Base-by-base conservation (phyloP, 225 moss, liverwort and hornwort genomes). In the Pleurozium schreberi region DNA sequence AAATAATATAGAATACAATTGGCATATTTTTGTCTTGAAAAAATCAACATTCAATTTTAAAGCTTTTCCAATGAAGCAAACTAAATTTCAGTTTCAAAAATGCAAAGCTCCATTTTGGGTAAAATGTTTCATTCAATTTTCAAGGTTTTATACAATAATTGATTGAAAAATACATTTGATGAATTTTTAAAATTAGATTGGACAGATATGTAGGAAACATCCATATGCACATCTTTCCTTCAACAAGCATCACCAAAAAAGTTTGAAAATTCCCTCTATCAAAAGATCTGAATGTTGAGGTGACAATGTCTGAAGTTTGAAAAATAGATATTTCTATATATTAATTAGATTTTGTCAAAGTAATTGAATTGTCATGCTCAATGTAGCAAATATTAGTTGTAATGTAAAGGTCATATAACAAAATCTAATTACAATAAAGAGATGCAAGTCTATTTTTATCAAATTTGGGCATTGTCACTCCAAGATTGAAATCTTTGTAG, bases 21-120 rank as follows among this genome's bases (percentile, higher is more conserved):
- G 69, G 14, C 25, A 69, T 69, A n/a, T 69, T 68, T 23, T 69
- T 14, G 25, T 25, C 69, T 69, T 40, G 8, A 7, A 13, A 14
- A 40, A 25, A 69, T 8, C 8, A 69, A 8, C 5, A 69, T 70
- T 42, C 42, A 70, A 42, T 42, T 42, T 5, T 70, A 42, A 3
- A 0, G 1, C 14, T 15, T 25, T 42, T 14, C 26, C 26, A 70
- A 70, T 70, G 2, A 70, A 42, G 4, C 0, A 9, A 14, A 9
- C 13, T 42, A 70, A 70, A 42, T 5, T 70, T 70, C 0, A 5
- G 4, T 26, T 26, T 42, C 0, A 4, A 68, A 26, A 70, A 42
- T 25, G 4, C 0, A 14, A 40, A 23, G 1, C 3, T 9, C n/a
- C n/a, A n/a, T n/a, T n/a, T n/a, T n/a, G n/a, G n/a, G n/a, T n/a